Conservation (phyloP, 2,329 filamentous ascomycete species). For the Fusarium sp. region DNA sequence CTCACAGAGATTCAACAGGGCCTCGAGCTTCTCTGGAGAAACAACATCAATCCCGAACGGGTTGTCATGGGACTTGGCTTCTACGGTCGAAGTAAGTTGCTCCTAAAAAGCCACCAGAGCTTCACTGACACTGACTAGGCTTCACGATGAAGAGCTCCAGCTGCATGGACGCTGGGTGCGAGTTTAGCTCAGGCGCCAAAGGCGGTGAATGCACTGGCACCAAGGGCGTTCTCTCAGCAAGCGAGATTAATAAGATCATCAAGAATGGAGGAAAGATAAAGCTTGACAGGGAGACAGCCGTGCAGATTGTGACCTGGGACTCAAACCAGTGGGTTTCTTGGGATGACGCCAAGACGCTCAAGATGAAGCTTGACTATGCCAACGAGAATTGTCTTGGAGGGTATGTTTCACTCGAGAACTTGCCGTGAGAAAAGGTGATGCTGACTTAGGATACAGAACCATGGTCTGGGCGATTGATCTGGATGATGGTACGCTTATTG, state of each 20-base stretch:
- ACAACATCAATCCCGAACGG: not conserved
- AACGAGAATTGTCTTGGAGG: not conserved
- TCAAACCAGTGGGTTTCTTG: not conserved
- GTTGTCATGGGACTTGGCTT: not conserved
- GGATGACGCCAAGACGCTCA: not conserved
- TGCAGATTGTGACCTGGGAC: accelerated
- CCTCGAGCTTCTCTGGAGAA: not conserved
- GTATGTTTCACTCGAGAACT: not conserved
- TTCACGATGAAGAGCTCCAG: not conserved
- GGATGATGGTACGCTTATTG: not conserved
- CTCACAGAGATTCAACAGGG: not conserved
- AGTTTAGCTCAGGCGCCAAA: accelerated
- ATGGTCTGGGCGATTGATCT: not conserved
- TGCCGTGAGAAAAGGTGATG: no score
- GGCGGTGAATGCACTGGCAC: not conserved
- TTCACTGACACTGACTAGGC: not conserved
- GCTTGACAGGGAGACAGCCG: accelerated
- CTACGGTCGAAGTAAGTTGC: not conserved
- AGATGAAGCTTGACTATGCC: not conserved
- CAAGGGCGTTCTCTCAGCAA: accelerated
- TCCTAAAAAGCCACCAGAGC: no score
- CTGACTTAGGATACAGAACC: not conserved
- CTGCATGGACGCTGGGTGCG: accelerated
- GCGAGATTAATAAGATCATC: not conserved
- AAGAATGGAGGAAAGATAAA: not conserved